phyloP scores from a whole-genome alignment of 1,139 yeast species.

The Yamadazyma oceani region DNA sequence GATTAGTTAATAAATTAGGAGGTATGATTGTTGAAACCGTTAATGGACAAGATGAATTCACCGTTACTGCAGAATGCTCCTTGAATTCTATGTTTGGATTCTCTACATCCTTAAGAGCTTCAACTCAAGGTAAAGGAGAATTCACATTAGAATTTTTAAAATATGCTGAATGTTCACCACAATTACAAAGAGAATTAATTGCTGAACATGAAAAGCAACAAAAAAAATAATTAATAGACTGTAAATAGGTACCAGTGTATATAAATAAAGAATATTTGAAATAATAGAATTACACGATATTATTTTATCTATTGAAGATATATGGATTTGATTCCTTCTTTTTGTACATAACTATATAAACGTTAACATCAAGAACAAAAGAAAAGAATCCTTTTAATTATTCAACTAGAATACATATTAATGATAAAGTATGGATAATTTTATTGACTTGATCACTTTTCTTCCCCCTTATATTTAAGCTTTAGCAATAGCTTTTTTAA shows the following conservation, averaged over 20 bases:
- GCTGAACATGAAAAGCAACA: constrained; percentile 65
- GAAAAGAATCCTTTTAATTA: constrained; percentile 29
- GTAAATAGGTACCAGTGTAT: constrained; percentile 10
- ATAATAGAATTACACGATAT: constrained; percentile 13
- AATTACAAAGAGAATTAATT: constrained; percentile 85
- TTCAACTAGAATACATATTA: constrained; percentile 36
- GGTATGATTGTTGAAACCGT: constrained; percentile 94
- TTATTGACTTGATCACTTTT: constrained; percentile 14
- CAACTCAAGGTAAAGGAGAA: constrained; percentile 99
- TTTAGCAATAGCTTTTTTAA: constrained; percentile 81
- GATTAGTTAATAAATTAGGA: constrained; percentile 84
- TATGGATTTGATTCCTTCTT: constrained; percentile 10
- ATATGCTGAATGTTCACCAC: constrained; percentile 88
- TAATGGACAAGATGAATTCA: constrained; percentile 92
- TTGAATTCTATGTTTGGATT: constrained; percentile 95
- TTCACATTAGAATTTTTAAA: constrained; percentile 92
- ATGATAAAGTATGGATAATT: constrained; percentile 16
- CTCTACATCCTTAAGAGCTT: constrained; percentile 92
- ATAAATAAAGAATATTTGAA: constrained; percentile 3
- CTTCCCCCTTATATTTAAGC: constrained; percentile 50
- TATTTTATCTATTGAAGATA: constrained; percentile 17
- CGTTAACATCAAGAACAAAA: constrained; percentile 34
- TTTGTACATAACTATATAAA: constrained; percentile 20
- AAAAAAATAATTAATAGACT: constrained; percentile 16
- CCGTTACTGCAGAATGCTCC: constrained; percentile 91